Percentiles rank a stretch among this genome's conserved stretches.
Evolutionary conservation across 768 basidiomycete genomes (phyloP).

Genomic region (Erythrobasidium yunnanense): DNA sequence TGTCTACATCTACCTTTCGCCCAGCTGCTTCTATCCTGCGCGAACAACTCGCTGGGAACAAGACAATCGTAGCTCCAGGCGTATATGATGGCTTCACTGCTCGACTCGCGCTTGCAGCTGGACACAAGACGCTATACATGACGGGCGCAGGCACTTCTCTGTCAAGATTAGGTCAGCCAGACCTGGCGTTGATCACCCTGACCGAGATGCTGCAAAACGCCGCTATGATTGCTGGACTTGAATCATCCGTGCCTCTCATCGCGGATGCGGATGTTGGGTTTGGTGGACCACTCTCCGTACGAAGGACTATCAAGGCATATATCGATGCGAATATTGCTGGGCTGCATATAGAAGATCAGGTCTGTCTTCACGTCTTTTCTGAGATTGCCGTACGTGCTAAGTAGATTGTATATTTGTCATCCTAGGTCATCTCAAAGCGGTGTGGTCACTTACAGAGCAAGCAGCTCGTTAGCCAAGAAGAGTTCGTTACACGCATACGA

Average conservation of each 20-base stretch:
- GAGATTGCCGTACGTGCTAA: too few species aligned
- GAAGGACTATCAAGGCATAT: background rate
- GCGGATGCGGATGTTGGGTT: background rate
- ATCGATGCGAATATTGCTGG: background rate
- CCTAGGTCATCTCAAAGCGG: background rate
- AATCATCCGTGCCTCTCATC: background rate
- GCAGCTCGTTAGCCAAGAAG: background rate
- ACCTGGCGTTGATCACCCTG: background rate
- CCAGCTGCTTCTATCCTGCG: too few species aligned
- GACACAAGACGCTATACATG: background rate
- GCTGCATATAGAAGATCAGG: slow-evolving; percentile 9
- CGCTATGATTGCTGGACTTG: background rate
- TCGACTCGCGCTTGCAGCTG: background rate
- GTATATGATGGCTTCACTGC: slow-evolving; percentile 1
- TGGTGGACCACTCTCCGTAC: background rate
- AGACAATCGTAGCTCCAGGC: background rate
- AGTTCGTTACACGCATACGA: background rate
- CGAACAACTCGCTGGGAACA: background rate
- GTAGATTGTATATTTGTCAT: too few species aligned
- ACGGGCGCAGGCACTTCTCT: background rate
- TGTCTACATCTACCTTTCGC: too few species aligned
- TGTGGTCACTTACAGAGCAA: slow-evolving; percentile 4
- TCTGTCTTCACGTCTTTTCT: too few species aligned
- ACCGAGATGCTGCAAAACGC: background rate
- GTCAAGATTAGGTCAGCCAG: background rate